Evolutionary conservation across 371 early-diverging fungal species (phyloP).

Genomic region (Quaeritorhiza haematococci): DNA sequence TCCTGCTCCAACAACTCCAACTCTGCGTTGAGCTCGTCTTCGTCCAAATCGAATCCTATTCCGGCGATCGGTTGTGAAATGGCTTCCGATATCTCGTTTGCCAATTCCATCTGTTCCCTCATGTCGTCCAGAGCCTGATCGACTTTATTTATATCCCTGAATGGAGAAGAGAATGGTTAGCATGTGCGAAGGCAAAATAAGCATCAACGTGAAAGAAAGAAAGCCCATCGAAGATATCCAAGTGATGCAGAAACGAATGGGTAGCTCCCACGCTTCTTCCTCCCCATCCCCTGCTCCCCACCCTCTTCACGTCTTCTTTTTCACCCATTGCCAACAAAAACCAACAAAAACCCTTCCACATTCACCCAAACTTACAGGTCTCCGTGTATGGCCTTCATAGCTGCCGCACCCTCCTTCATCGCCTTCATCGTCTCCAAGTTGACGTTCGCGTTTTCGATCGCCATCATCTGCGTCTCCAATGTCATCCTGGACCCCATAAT

Average conservation of each 20-base stretch:
- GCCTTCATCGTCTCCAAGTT: conserved; percentile 94
- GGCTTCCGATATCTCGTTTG: conserved; percentile 90
- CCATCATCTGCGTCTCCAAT: conserved; percentile 91
- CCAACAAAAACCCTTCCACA: conserved; percentile 11
- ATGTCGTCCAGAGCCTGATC: conserved; percentile 96
- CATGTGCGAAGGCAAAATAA: not conserved
- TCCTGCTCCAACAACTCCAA: conserved; percentile 93
- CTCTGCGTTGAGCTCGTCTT: conserved; percentile 89
- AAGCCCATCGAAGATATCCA: no score
- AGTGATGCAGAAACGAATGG: no score
- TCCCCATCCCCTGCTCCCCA: no score
- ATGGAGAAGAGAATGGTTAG: conserved; percentile 6
- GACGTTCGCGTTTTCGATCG: conserved; percentile 94
- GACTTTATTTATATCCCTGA: conserved; percentile 89
- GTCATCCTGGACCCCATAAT: conserved; percentile 85
- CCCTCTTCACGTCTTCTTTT: not conserved
- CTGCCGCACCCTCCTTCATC: conserved; percentile 89
- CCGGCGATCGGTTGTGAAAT: conserved; percentile 86
- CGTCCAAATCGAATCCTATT: conserved; percentile 70
- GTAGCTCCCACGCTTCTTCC: no score
- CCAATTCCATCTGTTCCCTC: conserved; percentile 93
- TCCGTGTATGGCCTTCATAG: conserved; percentile 91
- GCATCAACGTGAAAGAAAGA: not conserved
- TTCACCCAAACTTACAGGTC: conserved; percentile 59
- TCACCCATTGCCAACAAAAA: not conserved